phyloP scores from a whole-genome alignment of 1,284 basidiomycete genomes.

The Papiliotrema nemorosa region DNA sequence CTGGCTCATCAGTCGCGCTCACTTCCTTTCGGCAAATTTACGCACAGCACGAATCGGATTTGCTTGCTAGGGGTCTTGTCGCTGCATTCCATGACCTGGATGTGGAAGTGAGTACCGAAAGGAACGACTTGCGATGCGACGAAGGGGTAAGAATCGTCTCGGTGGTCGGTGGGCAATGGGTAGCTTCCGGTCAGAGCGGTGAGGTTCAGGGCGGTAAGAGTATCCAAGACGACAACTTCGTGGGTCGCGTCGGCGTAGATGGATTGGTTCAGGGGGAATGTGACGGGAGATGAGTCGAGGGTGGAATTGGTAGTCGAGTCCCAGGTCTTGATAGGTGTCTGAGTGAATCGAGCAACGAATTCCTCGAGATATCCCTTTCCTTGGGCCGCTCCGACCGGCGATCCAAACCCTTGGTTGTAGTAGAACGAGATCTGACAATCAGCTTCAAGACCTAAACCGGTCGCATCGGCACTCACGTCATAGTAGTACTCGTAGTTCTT shows the following conservation, averaged over 20 bases:
- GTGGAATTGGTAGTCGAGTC: slow-evolving; percentile 78
- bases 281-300: slow-evolving; percentile 62
- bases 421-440: slow-evolving; percentile 56
- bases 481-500: slow-evolving; percentile 67
- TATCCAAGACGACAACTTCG: slow-evolving; percentile 69
- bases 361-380: slow-evolving; percentile 84
- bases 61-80: slow-evolving; percentile 36
- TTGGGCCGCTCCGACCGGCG: slow-evolving; percentile 70
- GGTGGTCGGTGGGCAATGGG: slow-evolving; percentile 21
- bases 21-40: not conserved
- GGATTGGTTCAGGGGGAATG: slow-evolving; percentile 74
- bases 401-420: slow-evolving; percentile 75
- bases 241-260: slow-evolving; percentile 59
- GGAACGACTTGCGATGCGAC: slow-evolving; percentile 65
- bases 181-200: slow-evolving; percentile 47
- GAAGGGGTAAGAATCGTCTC: slow-evolving; percentile 52
- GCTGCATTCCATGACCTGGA: slow-evolving; percentile 42
- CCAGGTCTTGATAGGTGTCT: slow-evolving; percentile 63
- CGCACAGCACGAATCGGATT: slow-evolving; percentile 43
- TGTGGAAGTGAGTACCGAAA: slow-evolving; percentile 58
- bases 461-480: slow-evolving; percentile 10
- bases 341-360: slow-evolving; percentile 70
- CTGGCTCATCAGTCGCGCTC: slow-evolving; percentile 41
- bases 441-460: slow-evolving; percentile 54
- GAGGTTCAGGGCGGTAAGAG: slow-evolving; percentile 69